Base-by-base conservation (phyloP, 1,284 basidiomycete species). In the Erythrobasidium hasegawianum region DNA sequence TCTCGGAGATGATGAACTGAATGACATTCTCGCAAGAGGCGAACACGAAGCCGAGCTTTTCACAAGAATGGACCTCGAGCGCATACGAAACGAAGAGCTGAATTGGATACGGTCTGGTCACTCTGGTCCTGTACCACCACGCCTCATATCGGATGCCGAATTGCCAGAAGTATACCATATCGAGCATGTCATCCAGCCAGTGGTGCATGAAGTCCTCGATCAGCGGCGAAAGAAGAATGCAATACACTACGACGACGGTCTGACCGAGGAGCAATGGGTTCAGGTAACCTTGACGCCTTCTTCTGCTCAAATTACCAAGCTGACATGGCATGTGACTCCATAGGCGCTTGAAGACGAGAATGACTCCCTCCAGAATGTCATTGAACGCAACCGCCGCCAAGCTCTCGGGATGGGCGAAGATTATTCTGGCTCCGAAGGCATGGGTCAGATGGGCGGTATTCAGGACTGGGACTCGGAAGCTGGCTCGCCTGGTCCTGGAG, bases 1-100 rank as follows among this genome's bases (percentile, higher is more conserved):
- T 76, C 89, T 96, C 82, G 94, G 93, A 74, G 95, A 98, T 74
- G 94, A 97, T 27, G 96, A 98, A 77, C 83, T 98, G 71, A 99
- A 99, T 78, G 88, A 92, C 76, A 82, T 97, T 69, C 86, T 98
- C 60, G 86, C 93, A 14, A 88, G 96, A 69, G 84, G 81, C 7
- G 94, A 97, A 14, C 81, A 88, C 20, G 96, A 98, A 77, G 79
- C 82, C 1, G 81, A 77, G 10, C 80, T 89, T 68, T 99, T 96
- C 83, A 83, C 87, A 4, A 81, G 87, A 67, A 88, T 98, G 81
- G 96, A 99, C 75, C 74, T 83, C 18, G 84, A 92, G 74, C 86
- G 96, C 33, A 86, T 89, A 52, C 85, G 85, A 18, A 84, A 87
- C n/a, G 81, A 83, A 16, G 72, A 84, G 52, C 84, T 86, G 50